Conservation (phyloP, 2,329 filamentous ascomycete species). For the Talaromyces sp. region DNA sequence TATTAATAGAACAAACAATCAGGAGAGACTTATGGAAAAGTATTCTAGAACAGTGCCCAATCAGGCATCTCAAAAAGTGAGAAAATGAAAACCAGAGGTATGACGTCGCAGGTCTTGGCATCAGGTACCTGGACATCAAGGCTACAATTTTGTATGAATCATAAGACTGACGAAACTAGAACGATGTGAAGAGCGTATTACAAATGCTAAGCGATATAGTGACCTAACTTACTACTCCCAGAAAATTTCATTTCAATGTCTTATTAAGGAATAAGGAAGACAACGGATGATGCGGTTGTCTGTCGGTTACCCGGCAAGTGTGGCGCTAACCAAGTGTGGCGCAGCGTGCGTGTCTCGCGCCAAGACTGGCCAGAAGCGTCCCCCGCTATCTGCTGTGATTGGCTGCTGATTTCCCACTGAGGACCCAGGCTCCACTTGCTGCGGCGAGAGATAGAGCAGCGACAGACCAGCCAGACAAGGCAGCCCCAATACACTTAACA, state of each 20-base stretch:
- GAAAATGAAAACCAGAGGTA: neutral
- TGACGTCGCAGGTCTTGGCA: conserved; percentile 9
- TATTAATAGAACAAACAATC: neutral
- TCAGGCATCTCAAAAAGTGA: neutral
- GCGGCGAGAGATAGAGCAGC: neutral
- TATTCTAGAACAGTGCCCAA: conserved; percentile 11
- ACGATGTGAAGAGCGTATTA: neutral
- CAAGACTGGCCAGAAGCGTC: neutral
- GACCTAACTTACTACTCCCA: neutral
- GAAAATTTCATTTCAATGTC: no score
- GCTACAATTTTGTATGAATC: neutral
- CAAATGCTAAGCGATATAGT: neutral
- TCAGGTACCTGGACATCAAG: neutral
- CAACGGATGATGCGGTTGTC: neutral
- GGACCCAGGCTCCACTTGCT: conserved; percentile 3
- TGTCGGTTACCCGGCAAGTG: neutral
- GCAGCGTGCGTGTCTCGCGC: neutral
- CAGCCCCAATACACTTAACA: conserved; percentile 5
- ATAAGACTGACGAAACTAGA: neutral
- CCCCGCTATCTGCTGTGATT: neutral
- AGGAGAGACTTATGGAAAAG: neutral
- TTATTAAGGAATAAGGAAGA: neutral
- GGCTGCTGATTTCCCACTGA: neutral
- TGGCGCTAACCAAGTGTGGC: conserved; percentile 10
- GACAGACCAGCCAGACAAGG: conserved; percentile 1